Evolutionary conservation across 495 filamentous ascomycete genomes (phyloP), one percentile per base, ranked within the genome.

Genomic region (Jackrogersella multiformis): DNA sequence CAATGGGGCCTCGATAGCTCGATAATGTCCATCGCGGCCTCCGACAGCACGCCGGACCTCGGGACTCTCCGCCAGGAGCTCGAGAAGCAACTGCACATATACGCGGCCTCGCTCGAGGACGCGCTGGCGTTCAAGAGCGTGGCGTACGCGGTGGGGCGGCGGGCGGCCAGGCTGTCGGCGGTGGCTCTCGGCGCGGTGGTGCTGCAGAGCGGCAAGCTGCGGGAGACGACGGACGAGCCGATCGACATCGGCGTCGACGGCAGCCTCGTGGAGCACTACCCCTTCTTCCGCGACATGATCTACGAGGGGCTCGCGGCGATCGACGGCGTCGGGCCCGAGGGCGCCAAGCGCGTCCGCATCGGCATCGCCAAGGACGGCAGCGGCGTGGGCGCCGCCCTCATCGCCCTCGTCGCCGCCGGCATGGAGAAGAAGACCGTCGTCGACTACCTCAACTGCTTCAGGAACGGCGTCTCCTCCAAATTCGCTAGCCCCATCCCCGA

Each of bases 341-440:
- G 92, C 7, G 92, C 94, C 55, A 88, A 89, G 76, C 89, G 87
- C 76, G 86, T 97, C 63, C 83, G 91, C 39, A 96, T 97, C 69
- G 94, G 93, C 10, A 92, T 97, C 76, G 94, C 94, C 54, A 94
- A 95, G 84, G 94, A 97, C 79, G 94, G 94, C 46, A 90, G 87
- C 59, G 94, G 94, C 54, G 94, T 97, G 46, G 94, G 94, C 24
- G 94, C 94, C 7, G 94, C 94, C 48, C 76, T 97, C 69, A 97
- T 96, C 77, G 94, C 94, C 30, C 82, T 96, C 12, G 89, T 94
- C 1, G 84, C 84, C 1, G 81, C 80, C 13, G 74, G 74, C 34
- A 84, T 83, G 81, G 82, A 84, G 73, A 78, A 79, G 73, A 73
- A 69, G 48, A 53, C 45, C 18, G 46, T 68, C 20, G 38, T 41